Evolutionary conservation across 768 basidiomycete species (phyloP), one percentile per base, ranked within the genome.

Genomic region (Kwoniella newhampshirensis): DNA sequence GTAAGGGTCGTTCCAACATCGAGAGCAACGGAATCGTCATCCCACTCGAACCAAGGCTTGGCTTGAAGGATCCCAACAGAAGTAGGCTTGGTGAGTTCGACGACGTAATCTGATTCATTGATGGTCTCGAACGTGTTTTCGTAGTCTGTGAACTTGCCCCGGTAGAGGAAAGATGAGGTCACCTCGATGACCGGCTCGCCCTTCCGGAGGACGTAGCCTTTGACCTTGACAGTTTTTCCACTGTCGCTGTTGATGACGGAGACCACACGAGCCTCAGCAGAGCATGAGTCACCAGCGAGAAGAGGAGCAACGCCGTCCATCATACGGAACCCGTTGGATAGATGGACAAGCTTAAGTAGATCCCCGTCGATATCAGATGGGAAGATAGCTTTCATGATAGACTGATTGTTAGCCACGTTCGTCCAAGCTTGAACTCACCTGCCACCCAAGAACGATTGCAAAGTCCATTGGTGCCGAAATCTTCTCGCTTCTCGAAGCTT

Each of bases 381-480:
- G 85, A 99, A 99, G 78, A 98, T 94, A 0, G 92, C 86, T 76
- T 89, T 91, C 88, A 98, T 99, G 78, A 99, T 98, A n/a, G 93
- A 89, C 91, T 94, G 64, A 11, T 15, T 44, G 42, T 51, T 18
- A 48, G 37, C 32, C 17, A 4, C n/a, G 55, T 21, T 40, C 42
- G 1, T 21, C 35, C 23, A 54, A 26, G 40, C 26, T 21, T 37
- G 5, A 49, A 78, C 87, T 59, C 74, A 91, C 92, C 87, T 94
- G 86, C 96, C 96, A 99, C 43, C 94, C 93, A 37, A 92, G 87
- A 48, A 98, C 94, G 70, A 99, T 99, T 23, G 93, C 91, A 68
- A 96, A 98, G 79, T 98, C 94, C 90, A 99, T 94, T 0, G 96
- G 96, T 1, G 94, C 91, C 69, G 88, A 84, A 41, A 91, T 84